Base-by-base conservation (phyloP, 2,329 filamentous ascomycete genomes). In the Talaromyces sp. region DNA sequence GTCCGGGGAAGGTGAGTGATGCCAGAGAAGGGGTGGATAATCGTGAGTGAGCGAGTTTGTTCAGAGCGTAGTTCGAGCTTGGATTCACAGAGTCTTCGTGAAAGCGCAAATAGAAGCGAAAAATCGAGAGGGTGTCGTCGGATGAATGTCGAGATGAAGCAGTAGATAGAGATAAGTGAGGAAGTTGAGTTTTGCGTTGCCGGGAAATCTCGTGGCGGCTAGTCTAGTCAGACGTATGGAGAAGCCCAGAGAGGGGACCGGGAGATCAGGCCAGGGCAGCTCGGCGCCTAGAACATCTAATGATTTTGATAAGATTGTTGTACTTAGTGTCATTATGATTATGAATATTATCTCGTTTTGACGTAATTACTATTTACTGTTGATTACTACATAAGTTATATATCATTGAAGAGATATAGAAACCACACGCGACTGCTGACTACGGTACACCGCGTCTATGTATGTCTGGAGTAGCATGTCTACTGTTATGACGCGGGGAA, bases 141-240 rank as follows among this genome's bases (percentile, higher is more conserved):
- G 63, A 60, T 57, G 60, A 27, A 35, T 6, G 62, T 58, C 50
- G 61, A 31, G 65, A 63, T 60, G 65, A 61, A 50, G n/a, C 54
- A 27, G 63, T 19, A 14, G 33, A 13, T 24, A 61, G 22, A 37
- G 59, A 45, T 43, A 59, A 59, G 56, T 59, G 35, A 45, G 39
- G 37, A 45, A 45, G 39, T 43, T 41, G 56, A 47, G 61, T 35
- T 45, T 57, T 57, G 50, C 50, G 19, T 50, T 45, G 45, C 22
- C 61, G 47, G 60, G 61, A 63, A 52, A 45, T 63, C 10, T 63
- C 50, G 61, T 62, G 48, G 60, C 60, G 48, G 60, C 48, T 62
- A 59, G 56, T 22, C 52, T 56, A 37, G 52, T 37, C 52, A 19
- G 33, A 5, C 27, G 50, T 54, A 54, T 54, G 50, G 27, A 54